These are phyloP conservation scores for Gymnopilus dilepis DNA, from an alignment of 768 basidiomycete genomes.

Conservation along the genomic window DNA sequence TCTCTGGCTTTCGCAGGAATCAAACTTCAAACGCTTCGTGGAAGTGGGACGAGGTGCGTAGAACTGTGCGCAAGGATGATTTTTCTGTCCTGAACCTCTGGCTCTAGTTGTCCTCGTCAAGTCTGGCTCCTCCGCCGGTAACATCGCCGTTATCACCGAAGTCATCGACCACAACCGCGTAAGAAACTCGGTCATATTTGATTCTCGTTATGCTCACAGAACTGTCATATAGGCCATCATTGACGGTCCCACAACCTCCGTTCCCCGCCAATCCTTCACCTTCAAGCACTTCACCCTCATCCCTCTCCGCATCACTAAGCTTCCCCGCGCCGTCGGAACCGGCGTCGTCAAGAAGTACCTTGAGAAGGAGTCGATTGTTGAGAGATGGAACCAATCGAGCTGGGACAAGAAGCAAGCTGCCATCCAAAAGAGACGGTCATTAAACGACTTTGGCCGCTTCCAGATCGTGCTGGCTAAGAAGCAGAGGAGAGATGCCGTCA, in stretches of 20 bases:
- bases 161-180: slow-evolving; percentile 99
- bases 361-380: slow-evolving; percentile 82
- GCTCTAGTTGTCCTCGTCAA: slow-evolving; percentile 90
- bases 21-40: slow-evolving; percentile 96
- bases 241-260: slow-evolving; percentile 90
- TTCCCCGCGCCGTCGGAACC: slow-evolving; percentile 87
- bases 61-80: no score
- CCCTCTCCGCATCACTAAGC: slow-evolving; percentile 76
- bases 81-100: not conserved
- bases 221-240: slow-evolving; percentile 76
- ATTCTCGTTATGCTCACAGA: not conserved
- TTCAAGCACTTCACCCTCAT: slow-evolving; percentile 95
- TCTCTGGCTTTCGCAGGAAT: slow-evolving; percentile 52
- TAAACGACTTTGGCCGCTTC: slow-evolving; percentile 95
- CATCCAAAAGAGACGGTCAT: slow-evolving; percentile 68
- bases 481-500: slow-evolving; percentile 76
- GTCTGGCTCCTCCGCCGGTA: slow-evolving; percentile 82
- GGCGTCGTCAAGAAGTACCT: slow-evolving; percentile 84
- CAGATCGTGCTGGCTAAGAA: slow-evolving; percentile 89
- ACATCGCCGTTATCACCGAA: slow-evolving; percentile 94
- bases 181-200: slow-evolving; percentile 34
- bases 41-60: slow-evolving; percentile 95
- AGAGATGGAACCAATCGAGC: slow-evolving; percentile 86
- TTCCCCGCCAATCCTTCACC: slow-evolving; percentile 90
- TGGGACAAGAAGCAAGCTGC: slow-evolving; percentile 92